A percentile compares a stretch with the other conserved stretches of the same genome.
Evolutionary conservation across 129 eudicot genomes (phyloP).

Genomic region (Chrysanthemum lavandulifolium): DNA sequence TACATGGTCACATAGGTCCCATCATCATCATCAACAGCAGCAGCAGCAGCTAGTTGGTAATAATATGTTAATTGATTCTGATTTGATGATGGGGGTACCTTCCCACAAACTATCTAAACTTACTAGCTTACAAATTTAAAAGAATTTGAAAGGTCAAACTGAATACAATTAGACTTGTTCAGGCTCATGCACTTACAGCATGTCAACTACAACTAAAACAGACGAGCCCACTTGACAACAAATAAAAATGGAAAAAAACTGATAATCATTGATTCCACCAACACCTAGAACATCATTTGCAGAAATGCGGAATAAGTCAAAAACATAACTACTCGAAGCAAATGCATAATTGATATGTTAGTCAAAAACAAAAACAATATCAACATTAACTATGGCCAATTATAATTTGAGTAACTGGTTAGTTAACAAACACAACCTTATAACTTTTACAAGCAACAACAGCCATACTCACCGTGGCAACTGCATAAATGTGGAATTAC

Average conservation of each 20-base stretch:
- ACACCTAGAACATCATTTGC: constrained; percentile 5
- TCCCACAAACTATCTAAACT: not conserved
- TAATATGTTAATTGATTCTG: too few species aligned
- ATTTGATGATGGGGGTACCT: too few species aligned
- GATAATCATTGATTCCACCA: not conserved
- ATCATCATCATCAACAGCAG: too few species aligned
- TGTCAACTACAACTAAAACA: not conserved
- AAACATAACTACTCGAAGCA: too few species aligned
- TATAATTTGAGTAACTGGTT: not conserved
- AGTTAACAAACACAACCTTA: not conserved
- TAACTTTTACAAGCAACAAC: not conserved
- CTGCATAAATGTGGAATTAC: constrained; percentile 31
- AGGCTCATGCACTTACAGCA: not conserved
- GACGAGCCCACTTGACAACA: not conserved
- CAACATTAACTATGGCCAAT: not conserved
- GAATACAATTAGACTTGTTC: not conserved
- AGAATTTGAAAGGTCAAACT: constrained; percentile 12
- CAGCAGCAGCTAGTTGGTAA: too few species aligned
- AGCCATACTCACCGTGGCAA: constrained; percentile 39
- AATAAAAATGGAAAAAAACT: not conserved
- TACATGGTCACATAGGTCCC: not conserved
- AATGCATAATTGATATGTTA: too few species aligned
- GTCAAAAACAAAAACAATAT: too few species aligned
- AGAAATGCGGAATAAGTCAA: not conserved
- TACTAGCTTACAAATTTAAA: constrained; percentile 14